Conservation (phyloP, 148 eudicot genomes). For the Amaranthus palmeri region DNA sequence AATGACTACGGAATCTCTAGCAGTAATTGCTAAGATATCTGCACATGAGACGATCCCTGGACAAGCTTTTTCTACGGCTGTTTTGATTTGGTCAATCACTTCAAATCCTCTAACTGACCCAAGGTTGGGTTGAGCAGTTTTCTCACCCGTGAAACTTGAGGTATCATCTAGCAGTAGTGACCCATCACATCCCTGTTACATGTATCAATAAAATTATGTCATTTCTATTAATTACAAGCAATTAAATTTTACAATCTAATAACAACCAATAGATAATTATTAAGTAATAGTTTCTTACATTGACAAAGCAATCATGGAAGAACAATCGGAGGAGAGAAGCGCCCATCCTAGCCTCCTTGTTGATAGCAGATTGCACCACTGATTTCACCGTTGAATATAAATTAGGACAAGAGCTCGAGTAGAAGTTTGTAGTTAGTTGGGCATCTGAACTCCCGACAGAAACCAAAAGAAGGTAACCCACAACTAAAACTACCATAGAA, state of each 20-base stretch:
- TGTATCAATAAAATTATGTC: neutral
- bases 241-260: too few relatives aligned
- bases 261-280: too few relatives aligned
- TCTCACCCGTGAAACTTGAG: conserved; percentile 38
- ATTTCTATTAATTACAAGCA: too few relatives aligned
- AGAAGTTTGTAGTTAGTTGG: conserved; percentile 15
- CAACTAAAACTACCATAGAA: neutral
- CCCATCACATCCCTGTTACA: conserved; percentile 39
- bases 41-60: conserved; percentile 50
- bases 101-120: conserved; percentile 36
- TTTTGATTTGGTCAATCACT: conserved; percentile 38
- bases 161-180: conserved; percentile 44
- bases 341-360: neutral
- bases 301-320: conserved; percentile 33
- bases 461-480: neutral
- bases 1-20: conserved; percentile 32
- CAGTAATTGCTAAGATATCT: conserved; percentile 42
- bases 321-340: conserved; percentile 11
- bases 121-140: conserved; percentile 31
- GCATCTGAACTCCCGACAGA: conserved; percentile 19
- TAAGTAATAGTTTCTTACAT: conserved; percentile 8
- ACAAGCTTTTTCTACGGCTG: conserved; percentile 30
- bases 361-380: conserved; percentile 14
- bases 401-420: conserved; percentile 21
- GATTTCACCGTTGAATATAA: conserved; percentile 5